Evolutionary conservation across 176 grass and related monocot species (phyloP).

Genomic region (Triticum turgidum): DNA sequence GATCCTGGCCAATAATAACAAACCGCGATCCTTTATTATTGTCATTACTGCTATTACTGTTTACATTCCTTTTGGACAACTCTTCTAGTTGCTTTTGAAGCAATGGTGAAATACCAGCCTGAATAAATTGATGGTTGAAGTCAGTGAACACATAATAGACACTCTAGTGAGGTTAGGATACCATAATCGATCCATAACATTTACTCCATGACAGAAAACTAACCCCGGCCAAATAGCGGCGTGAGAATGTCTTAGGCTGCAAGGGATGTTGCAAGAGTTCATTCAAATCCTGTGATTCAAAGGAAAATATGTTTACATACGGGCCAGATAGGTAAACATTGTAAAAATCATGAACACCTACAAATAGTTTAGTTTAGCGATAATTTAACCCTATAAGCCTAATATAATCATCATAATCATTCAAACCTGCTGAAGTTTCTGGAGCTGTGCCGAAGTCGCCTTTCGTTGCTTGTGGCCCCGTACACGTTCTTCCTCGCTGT

Average conservation of each 20-base stretch:
- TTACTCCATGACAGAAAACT: constrained; percentile 33
- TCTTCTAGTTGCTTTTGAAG: constrained; percentile 89
- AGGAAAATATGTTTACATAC: constrained; percentile 32
- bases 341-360: constrained; percentile 25
- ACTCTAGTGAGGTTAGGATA: not conserved
- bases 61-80: constrained; percentile 54
- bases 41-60: constrained; percentile 22
- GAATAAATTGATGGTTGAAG: constrained; percentile 20
- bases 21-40: constrained; percentile 52
- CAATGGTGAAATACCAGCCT: constrained; percentile 71
- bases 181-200: not conserved
- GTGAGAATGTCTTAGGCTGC: constrained; percentile 76
- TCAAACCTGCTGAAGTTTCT: constrained; percentile 78
- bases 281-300: constrained; percentile 61
- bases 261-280: constrained; percentile 58
- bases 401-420: constrained; percentile 21
- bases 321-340: constrained; percentile 16
- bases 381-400: constrained; percentile 6
- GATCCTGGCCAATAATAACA: constrained; percentile 77
- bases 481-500: constrained; percentile 69
- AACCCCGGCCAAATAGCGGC: constrained; percentile 86
- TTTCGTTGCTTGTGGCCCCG: constrained; percentile 59
- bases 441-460: constrained; percentile 52
- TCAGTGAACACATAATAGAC: constrained; percentile 1
- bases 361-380: not conserved